These are phyloP conservation scores for Platanthera guangdongensis DNA, from an alignment of 106 monocot genomes.

Conservation along the genomic window DNA sequence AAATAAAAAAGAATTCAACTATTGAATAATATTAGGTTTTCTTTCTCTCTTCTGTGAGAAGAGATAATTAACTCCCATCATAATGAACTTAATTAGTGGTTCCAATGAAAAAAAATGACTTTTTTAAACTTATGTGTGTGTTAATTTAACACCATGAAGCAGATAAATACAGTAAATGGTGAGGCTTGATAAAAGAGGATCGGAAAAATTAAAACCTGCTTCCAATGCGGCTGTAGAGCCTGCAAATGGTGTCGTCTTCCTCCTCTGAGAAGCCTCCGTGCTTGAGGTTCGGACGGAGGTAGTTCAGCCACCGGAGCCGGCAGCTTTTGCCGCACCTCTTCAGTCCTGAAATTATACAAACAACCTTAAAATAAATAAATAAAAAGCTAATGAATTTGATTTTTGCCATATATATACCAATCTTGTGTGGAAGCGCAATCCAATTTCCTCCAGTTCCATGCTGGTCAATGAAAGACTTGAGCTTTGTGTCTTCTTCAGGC, in stretches of 20 bases:
- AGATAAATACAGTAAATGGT: neutral
- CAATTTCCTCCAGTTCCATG: slow-evolving; percentile 97
- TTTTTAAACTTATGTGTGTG: neutral
- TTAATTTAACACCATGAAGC: neutral
- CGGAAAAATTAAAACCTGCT: slow-evolving; percentile 45
- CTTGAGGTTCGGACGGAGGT: slow-evolving; percentile 60
- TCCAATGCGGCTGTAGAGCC: slow-evolving; percentile 71
- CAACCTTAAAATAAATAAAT: too few relatives aligned
- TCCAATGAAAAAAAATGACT: neutral
- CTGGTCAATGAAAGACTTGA: slow-evolving; percentile 82
- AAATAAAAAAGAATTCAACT: neutral
- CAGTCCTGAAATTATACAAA: slow-evolving; percentile 34
- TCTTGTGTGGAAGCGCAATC: slow-evolving; percentile 92
- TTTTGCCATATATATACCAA: slow-evolving; percentile 29
- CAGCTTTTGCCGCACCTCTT: slow-evolving; percentile 95
- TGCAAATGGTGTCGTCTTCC: slow-evolving; percentile 89
- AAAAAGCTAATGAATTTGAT: too few relatives aligned
- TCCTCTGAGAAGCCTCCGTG: slow-evolving; percentile 90
- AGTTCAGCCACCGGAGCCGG: slow-evolving; percentile 94
- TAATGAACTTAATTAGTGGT: neutral
- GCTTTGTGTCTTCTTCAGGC: slow-evolving; percentile 78
- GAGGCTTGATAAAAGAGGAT: neutral
- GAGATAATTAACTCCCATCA: neutral
- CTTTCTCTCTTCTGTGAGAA: neutral
- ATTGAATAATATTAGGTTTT: neutral